Percentiles rank a stretch among this genome's conserved stretches.
These are phyloP conservation scores for Aspergillus oerlinghausenensis DNA, from an alignment of 2,329 filamentous ascomycete species.

Conservation along the genomic window DNA sequence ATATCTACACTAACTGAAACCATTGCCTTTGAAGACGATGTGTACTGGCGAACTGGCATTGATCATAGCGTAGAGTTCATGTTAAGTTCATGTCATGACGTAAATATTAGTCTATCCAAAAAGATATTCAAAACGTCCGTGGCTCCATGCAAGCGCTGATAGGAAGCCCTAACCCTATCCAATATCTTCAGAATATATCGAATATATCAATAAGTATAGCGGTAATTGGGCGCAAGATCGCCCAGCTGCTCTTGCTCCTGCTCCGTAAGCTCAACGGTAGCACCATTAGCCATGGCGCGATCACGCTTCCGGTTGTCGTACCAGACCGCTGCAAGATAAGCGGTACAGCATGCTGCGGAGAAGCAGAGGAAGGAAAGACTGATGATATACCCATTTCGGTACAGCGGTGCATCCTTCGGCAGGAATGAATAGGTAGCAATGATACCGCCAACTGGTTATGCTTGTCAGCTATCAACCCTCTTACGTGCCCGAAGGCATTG, in stretches of 20 bases:
- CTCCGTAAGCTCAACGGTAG: slow-evolving; percentile 19
- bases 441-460: slow-evolving; percentile 61
- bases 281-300: slow-evolving; percentile 20
- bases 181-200: slow-evolving; percentile 3
- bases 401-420: slow-evolving; percentile 61
- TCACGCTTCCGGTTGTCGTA: slow-evolving; percentile 40
- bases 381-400: slow-evolving; percentile 70
- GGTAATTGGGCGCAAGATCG: slow-evolving; percentile 40
- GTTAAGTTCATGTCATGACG: neutral
- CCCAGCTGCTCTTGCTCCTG: slow-evolving; percentile 34
- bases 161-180: slow-evolving; percentile 12
- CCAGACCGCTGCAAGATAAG: slow-evolving; percentile 35
- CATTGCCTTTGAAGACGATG: neutral
- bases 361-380: slow-evolving; percentile 69
- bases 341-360: slow-evolving; percentile 50
- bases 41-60: neutral
- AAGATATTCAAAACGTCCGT: neutral
- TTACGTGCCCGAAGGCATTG: neutral
- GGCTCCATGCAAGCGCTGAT: neutral
- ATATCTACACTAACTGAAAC: neutral
- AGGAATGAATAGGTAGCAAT: slow-evolving; percentile 70
- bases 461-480: slow-evolving; percentile 4
- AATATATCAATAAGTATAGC: slow-evolving; percentile 32
- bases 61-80: neutral
- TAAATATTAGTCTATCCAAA: slow-evolving; percentile 2